A percentile compares a stretch with the other conserved stretches of the same genome.
phyloP scores from a whole-genome alignment of 148 eudicot genomes.

The Fagopyrum tataricum region DNA sequence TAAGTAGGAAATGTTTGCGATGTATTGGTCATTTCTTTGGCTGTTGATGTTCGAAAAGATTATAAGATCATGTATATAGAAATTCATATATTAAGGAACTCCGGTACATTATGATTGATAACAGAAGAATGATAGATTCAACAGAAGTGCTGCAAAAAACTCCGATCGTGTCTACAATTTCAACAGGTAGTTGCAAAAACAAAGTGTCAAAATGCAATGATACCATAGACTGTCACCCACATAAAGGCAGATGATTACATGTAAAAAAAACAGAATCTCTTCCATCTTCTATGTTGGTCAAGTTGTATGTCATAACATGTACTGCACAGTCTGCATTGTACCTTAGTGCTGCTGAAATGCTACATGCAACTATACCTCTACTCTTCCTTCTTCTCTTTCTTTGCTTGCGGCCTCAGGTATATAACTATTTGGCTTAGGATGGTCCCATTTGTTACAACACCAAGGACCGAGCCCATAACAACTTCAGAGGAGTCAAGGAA shows the following conservation, averaged over 20 bases:
- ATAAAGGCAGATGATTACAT: neutral
- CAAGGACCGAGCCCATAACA: constrained; percentile 67
- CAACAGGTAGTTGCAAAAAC: neutral
- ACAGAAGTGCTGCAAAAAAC: neutral
- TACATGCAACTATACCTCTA: constrained; percentile 23
- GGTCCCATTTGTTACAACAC: constrained; percentile 58
- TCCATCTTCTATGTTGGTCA: constrained; percentile 9
- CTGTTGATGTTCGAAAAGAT: no score
- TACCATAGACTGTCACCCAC: neutral
- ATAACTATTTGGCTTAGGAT: constrained; percentile 70
- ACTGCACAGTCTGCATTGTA: neutral
- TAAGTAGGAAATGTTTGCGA: no score
- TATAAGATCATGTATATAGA: no score
- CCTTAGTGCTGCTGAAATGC: neutral
- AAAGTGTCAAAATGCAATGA: neutral
- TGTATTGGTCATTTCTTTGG: no score
- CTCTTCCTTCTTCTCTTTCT: constrained; percentile 70
- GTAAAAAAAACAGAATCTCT: neutral
- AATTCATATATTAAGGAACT: neutral
- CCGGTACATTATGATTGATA: neutral
- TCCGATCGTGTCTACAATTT: neutral
- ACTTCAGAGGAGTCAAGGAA: constrained; percentile 45
- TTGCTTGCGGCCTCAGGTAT: constrained; percentile 51
- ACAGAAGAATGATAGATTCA: neutral
- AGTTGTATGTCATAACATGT: constrained; percentile 2